A percentile compares a stretch with the other conserved stretches of the same genome.
Conservation (phyloP, 352 stramenopile genomes). For the Globisporangium spiculum region DNA sequence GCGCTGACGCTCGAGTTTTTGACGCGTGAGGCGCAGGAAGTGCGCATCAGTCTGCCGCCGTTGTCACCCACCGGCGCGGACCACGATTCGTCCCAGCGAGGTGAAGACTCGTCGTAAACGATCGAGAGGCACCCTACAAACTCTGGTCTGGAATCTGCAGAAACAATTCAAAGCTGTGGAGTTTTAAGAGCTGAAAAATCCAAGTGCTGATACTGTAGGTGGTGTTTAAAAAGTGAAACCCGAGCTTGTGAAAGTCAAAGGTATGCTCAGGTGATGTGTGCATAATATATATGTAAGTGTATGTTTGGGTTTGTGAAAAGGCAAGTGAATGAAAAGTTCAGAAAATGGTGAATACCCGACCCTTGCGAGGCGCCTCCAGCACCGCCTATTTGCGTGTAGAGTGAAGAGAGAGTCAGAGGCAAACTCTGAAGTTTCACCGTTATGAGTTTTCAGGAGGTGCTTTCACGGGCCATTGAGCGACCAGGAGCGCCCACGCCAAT, state of each 20-base stretch:
- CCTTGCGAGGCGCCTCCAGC: background rate
- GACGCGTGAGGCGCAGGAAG: slow-evolving; percentile 65
- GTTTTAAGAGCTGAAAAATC: background rate
- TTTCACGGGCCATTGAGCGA: background rate
- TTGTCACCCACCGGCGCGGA: slow-evolving; percentile 43
- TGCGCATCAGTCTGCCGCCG: slow-evolving; percentile 78
- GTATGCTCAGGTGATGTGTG: background rate
- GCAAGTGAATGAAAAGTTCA: slow-evolving; percentile 1
- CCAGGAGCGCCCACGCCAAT: slow-evolving; percentile 7
- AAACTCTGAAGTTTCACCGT: slow-evolving; percentile 12
- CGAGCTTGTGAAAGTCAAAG: background rate
- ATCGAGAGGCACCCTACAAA: background rate
- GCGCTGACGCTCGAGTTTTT: slow-evolving; percentile 74
- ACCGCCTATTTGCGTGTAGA: background rate
- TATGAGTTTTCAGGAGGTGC: background rate
- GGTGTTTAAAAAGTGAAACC: background rate
- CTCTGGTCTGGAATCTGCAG: background rate
- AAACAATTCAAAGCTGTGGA: background rate
- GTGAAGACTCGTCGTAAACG: slow-evolving; percentile 39
- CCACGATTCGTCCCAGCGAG: slow-evolving; percentile 30
- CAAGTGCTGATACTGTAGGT: background rate
- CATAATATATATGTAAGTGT: slow-evolving; percentile 4
- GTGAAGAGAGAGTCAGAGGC: slow-evolving; percentile 11
- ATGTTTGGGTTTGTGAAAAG: background rate
- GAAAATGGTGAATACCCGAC: background rate